A percentile compares a stretch with the other conserved stretches of the same genome.
These are phyloP conservation scores for Diplodia sapinea DNA, from an alignment of 2,329 filamentous ascomycete genomes.

Conservation along the genomic window DNA sequence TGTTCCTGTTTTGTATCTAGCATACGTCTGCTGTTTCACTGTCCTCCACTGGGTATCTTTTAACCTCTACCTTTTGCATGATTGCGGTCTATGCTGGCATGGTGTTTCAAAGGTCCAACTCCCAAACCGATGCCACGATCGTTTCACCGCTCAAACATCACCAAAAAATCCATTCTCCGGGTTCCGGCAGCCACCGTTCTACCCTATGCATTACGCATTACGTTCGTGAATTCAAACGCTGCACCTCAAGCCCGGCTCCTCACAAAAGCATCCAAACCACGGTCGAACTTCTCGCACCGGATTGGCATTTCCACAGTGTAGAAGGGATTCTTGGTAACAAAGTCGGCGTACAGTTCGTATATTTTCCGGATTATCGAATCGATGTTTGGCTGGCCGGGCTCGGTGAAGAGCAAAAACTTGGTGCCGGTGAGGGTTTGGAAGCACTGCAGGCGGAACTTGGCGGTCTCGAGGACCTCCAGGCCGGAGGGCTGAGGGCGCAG, in stretches of 20 bases:
- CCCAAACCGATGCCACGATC: not conserved
- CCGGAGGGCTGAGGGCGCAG: constrained; percentile 65
- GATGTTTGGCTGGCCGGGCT: constrained; percentile 83
- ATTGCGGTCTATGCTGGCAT: not conserved
- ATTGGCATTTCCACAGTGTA: constrained; percentile 98
- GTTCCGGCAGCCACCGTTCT: constrained; percentile 36
- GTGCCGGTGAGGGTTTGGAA: constrained; percentile 93
- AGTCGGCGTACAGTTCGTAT: constrained; percentile 95
- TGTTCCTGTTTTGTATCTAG: not conserved
- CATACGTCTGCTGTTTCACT: not conserved
- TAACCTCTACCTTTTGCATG: not conserved
- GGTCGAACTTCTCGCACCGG: constrained; percentile 91
- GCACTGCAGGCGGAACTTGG: constrained; percentile 93
- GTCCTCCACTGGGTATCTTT: constrained; percentile 8
- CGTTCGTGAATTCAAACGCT: not conserved
- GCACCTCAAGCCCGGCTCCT: constrained; percentile 49
- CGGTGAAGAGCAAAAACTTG: constrained; percentile 95
- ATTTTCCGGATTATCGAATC: constrained; percentile 82
- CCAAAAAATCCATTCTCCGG: constrained; percentile 34
- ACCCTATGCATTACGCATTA: not conserved
- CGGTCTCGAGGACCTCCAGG: constrained; percentile 89
- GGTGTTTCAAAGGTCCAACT: not conserved
- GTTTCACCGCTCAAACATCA: not conserved
- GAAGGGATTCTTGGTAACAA: constrained; percentile 99
- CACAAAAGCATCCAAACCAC: constrained; percentile 80